Base-by-base conservation (phyloP, 1,284 basidiomycete species). In the Schizophyllum amplum region DNA sequence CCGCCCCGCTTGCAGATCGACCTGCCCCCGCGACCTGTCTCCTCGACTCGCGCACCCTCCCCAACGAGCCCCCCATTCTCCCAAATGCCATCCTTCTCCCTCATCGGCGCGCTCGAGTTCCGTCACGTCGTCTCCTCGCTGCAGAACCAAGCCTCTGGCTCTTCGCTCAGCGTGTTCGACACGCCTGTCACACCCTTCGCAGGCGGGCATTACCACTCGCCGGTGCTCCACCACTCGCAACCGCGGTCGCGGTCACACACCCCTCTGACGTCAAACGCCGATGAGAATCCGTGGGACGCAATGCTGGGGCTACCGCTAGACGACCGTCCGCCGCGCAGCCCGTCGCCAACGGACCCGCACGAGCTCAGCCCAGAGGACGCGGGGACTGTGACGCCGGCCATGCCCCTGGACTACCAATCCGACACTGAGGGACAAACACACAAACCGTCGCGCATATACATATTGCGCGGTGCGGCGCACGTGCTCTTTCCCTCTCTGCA, bases 91-190 rank as follows among this genome's bases (percentile, higher is more conserved):
- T 90, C 87, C 1, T 93, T 94, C 70, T 96, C 94, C 5, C 80
- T 98, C 1, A 82, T 97, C 2, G 92, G 94, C 7, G 94, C 95
- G 0, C 82, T 98, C 55, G 95, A 98, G 69, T 98, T 98, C 71
- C 79, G 92, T 24, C 87, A 94, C 59, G 90, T 97, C 15, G 88
- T 98, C 15, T 80, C 88, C 17, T 88, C 87, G 0, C 76, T 98
- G 7, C 81, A 85, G 57, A 76, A 79, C 53, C 78, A 88, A 62
- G 83, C 86, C 1, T 74, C 84, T 0, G 73, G 75, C 0, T 72
- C 79, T 0, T 76, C 82, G 1, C 71, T 90, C 46, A 76, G 71
- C 55, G 72, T 83, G 5, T 90, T 91, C 61, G 86, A 90, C 55
- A 80, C 78, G 25, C 86, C 86, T 0, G 69, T 83, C 1, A 82